These are phyloP conservation scores for Hemisphaericaspora xylofermentans DNA, from an alignment of 1,139 yeast species.

Conservation along the genomic window DNA sequence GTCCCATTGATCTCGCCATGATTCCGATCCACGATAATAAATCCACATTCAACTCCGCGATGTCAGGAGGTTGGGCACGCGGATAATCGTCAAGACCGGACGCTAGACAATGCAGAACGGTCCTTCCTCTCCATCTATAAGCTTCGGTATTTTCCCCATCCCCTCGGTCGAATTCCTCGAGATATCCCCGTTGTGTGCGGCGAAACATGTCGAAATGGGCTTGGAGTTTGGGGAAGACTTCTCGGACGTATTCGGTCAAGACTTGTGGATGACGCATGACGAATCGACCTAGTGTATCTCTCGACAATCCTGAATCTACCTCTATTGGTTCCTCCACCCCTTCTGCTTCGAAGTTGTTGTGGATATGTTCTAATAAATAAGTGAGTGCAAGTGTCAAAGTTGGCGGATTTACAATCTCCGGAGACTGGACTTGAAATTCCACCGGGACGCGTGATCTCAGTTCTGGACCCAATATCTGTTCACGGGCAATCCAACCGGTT, in stretches of 20 bases:
- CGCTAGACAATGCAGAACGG: constrained; percentile 80
- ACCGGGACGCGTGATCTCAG: constrained; percentile 85
- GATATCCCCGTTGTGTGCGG: constrained; percentile 72
- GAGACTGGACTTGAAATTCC: constrained; percentile 85
- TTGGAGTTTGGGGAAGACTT: constrained; percentile 73
- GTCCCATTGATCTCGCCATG: constrained; percentile 80
- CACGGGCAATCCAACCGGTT: constrained; percentile 96
- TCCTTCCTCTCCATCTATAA: constrained; percentile 93
- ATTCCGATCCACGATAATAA: constrained; percentile 90
- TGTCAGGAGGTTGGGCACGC: constrained; percentile 74
- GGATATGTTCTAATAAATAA: constrained; percentile 50
- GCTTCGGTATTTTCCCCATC: constrained; percentile 58
- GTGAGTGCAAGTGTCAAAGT: constrained; percentile 82
- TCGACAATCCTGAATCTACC: constrained; percentile 16
- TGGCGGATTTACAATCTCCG: constrained; percentile 93
- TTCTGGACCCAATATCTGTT: constrained; percentile 90
- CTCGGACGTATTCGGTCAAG: constrained; percentile 57
- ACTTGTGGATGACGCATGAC: constrained; percentile 63
- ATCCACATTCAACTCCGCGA: constrained; percentile 90
- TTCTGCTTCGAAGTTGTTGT: no score
- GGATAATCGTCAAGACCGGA: constrained; percentile 98
- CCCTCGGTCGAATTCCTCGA: constrained; percentile 70
- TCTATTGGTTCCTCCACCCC: constrained; percentile 25
- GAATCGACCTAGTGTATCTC: constrained; percentile 43
- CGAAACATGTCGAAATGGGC: constrained; percentile 86